phyloP scores from a whole-genome alignment of 1,284 basidiomycete genomes.

The Bjerkandera adusta region DNA sequence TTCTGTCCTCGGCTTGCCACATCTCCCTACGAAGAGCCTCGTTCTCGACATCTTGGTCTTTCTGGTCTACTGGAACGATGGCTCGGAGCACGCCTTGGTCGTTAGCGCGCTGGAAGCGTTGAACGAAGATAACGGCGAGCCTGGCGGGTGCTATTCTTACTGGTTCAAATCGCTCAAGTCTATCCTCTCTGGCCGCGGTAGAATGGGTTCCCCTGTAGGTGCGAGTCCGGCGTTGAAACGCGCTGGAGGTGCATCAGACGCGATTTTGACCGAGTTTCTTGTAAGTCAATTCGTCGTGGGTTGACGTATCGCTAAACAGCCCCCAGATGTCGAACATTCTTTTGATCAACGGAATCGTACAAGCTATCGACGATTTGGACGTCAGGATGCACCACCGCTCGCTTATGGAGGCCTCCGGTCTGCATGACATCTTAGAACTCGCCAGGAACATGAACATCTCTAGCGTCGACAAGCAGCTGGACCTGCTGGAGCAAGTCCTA shows the following conservation, averaged over 20 bases:
- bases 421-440: slow-evolving; percentile 73
- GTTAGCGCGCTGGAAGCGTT: slow-evolving; percentile 64
- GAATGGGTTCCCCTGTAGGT: slow-evolving; percentile 94
- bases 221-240: slow-evolving; percentile 83
- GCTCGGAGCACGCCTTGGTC: slow-evolving; percentile 52
- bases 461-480: slow-evolving; percentile 68
- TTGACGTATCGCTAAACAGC: neutral
- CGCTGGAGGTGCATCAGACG: slow-evolving; percentile 53
- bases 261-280: slow-evolving; percentile 78
- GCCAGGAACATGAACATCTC: slow-evolving; percentile 68
- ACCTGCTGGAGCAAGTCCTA: slow-evolving; percentile 63
- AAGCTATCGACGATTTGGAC: slow-evolving; percentile 72
- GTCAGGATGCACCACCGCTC: slow-evolving; percentile 82
- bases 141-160: slow-evolving; percentile 67
- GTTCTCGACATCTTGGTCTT: slow-evolving; percentile 80
- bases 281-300: slow-evolving; percentile 43
- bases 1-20: slow-evolving; percentile 82
- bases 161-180: slow-evolving; percentile 89
- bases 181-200: slow-evolving; percentile 83
- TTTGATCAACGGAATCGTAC: slow-evolving; percentile 69
- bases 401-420: slow-evolving; percentile 87
- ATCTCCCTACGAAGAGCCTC: slow-evolving; percentile 78
- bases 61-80: slow-evolving; percentile 59
- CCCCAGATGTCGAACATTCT: slow-evolving; percentile 65
- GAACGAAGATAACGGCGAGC: slow-evolving; percentile 63